These are phyloP conservation scores for Lachnellula occidentalis DNA, from an alignment of 2,329 filamentous ascomycete genomes.

Conservation along the genomic window DNA sequence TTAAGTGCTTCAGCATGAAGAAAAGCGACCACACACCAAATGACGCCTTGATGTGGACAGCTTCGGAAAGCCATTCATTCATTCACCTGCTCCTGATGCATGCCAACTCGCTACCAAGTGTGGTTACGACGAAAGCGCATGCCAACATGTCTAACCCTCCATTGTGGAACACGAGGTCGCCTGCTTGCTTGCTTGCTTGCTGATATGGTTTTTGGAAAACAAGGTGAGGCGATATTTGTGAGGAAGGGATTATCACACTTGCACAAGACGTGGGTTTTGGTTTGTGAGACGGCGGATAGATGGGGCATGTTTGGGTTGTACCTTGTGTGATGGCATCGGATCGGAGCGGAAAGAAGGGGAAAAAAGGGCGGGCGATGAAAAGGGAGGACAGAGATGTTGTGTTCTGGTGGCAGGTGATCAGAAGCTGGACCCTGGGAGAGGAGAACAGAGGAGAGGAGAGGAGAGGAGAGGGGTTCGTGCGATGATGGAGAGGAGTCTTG, in stretches of 20 bases:
- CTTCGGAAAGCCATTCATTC: background rate
- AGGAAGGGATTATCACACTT: background rate
- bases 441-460: background rate
- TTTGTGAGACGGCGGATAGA: background rate
- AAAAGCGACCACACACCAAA: background rate
- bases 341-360: background rate
- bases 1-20: background rate
- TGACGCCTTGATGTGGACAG: background rate
- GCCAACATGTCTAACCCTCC: background rate
- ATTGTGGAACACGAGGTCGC: background rate
- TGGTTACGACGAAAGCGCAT: background rate
- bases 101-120: background rate
- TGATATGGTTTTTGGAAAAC: background rate
- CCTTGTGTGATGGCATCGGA: background rate
- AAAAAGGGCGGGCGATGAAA: background rate
- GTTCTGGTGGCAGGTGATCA: background rate
- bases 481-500: background rate
- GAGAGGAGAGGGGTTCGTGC: background rate
- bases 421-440: background rate
- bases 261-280: background rate
- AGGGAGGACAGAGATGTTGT: conserved; percentile 1
- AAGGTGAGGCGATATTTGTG: too few relatives aligned
- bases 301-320: background rate
- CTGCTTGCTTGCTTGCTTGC: background rate
- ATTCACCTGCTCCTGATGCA: background rate